Base-by-base conservation (phyloP, 805 yeast species). In the Schizosaccharomyces japonicus region DNA sequence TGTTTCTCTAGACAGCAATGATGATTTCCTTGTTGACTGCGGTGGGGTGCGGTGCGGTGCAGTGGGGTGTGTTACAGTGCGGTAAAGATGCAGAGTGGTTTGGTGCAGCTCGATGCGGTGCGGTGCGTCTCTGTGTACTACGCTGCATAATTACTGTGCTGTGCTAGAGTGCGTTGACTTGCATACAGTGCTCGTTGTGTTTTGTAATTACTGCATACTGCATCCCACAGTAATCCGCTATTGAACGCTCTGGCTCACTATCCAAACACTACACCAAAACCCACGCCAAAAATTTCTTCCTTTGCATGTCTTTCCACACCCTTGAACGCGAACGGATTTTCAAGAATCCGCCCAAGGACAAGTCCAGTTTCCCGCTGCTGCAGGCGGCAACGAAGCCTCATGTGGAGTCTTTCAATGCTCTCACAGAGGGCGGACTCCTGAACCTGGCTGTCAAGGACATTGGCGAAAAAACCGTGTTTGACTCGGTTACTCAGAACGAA, bases 301-400 rank as follows among this genome's bases (percentile, higher is more conserved):
- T 27, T 27, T 49, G 31, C 11, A 80, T 78, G 49, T 67, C 74
- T 57, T 79, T 78, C 59, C 70, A 73, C 60, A 90, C 99, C 42
- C 68, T 90, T 56, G 94, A 84, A 62, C 76, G 94, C 57, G 95
- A 87, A 59, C 60, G 70, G 51, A 72, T 92, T 55, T 90, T 83
- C 66, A 71, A 72, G 55, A 76, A 81, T 59, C 98, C 98, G 44
- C 93, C 95, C 47, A 77, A 74, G 63, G 94, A 81, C 57, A 72
- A 79, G 60, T 69, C 82, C 28, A 81, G 81, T 5, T 87, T 66
- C 57, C 94, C 95, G 13, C 64, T 84, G 36, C 69, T 90, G 32
- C 72, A 72, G 50, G 94, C 83, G 52, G 96, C 98, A 13, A 90
- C 90, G 36, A 75, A 75, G 49, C 98, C 98, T 4, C 98, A 90